phyloP scores from a whole-genome alignment of 768 basidiomycete genomes.

The Hortiboletus campestris region DNA sequence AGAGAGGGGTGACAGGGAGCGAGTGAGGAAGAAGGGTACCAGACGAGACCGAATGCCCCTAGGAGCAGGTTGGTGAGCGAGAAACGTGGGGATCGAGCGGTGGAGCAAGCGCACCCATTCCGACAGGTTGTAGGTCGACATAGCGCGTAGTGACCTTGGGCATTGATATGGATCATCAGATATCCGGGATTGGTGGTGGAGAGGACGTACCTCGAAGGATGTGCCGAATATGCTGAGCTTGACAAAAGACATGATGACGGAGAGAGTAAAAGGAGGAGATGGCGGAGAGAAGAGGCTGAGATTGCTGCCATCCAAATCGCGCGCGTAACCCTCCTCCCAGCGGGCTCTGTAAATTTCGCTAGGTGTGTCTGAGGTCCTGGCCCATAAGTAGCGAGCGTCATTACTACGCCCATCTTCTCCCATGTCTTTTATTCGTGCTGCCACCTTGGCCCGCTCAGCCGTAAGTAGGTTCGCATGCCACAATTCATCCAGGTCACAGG shows the following conservation, averaged over 20 bases:
- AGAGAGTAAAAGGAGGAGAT: constrained; percentile 11
- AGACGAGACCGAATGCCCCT: constrained; percentile 97
- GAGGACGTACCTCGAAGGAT: constrained; percentile 77
- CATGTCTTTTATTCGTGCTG: constrained; percentile 46
- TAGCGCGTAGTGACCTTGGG: constrained; percentile 93
- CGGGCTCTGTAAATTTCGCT: constrained; percentile 9
- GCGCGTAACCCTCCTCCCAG: constrained; percentile 17
- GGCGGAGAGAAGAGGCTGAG: no score
- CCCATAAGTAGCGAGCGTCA: neutral
- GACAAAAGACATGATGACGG: constrained; percentile 77
- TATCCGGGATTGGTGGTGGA: constrained; percentile 12
- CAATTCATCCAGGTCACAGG: constrained; percentile 20
- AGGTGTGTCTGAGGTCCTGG: constrained; percentile 23
- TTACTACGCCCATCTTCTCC: no score
- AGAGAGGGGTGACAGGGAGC: neutral
- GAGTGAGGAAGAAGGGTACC: constrained; percentile 46
- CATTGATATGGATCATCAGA: constrained; percentile 17
- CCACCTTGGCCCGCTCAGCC: constrained; percentile 41
- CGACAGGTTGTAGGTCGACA: constrained; percentile 98
- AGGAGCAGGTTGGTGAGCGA: constrained; percentile 17
- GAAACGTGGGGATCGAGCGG: constrained; percentile 5
- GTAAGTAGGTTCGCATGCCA: constrained; percentile 35
- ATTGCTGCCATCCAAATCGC: constrained; percentile 16
- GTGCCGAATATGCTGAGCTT: constrained; percentile 99
- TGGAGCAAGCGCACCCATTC: constrained; percentile 76